Evolutionary conservation across 1,284 basidiomycete genomes (phyloP).

Genomic region (Ceratobasidium sp.): DNA sequence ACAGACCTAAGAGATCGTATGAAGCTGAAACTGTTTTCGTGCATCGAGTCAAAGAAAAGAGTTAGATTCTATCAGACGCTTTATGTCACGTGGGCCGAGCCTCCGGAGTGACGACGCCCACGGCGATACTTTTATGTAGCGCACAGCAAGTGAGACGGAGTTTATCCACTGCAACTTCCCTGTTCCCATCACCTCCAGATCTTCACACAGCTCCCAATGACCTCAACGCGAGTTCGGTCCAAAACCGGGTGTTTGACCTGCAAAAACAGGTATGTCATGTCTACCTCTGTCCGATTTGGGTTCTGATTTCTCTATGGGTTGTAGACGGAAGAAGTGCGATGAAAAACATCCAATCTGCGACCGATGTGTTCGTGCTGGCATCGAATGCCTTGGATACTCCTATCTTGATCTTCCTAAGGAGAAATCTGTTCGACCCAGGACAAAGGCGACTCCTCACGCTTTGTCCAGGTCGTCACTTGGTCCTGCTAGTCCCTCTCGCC

Average conservation of each 20-base stretch:
- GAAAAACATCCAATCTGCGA: slow-evolving; percentile 22
- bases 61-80: background rate
- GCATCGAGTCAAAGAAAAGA: too few species aligned
- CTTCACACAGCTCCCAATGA: background rate
- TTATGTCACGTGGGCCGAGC: background rate
- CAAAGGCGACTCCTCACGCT: background rate
- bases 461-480: background rate
- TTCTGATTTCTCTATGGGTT: background rate
- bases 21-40: too few species aligned
- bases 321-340: slow-evolving; percentile 36
- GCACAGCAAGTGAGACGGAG: background rate
- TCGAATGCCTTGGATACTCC: slow-evolving; percentile 33
- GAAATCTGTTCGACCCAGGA: background rate
- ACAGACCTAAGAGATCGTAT: too few species aligned
- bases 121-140: slow-evolving; percentile 3
- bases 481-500: slow-evolving; percentile 5
- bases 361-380: slow-evolving; percentile 11
- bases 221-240: slow-evolving; percentile 22
- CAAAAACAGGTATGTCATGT: slow-evolving; percentile 31
- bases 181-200: background rate
- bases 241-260: slow-evolving; percentile 41
- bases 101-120: slow-evolving; percentile 8
- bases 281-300: background rate
- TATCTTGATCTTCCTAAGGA: background rate
- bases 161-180: background rate